These are phyloP conservation scores for Diaporthe amygdali DNA, from an alignment of 2,329 filamentous ascomycete genomes.

Conservation along the genomic window DNA sequence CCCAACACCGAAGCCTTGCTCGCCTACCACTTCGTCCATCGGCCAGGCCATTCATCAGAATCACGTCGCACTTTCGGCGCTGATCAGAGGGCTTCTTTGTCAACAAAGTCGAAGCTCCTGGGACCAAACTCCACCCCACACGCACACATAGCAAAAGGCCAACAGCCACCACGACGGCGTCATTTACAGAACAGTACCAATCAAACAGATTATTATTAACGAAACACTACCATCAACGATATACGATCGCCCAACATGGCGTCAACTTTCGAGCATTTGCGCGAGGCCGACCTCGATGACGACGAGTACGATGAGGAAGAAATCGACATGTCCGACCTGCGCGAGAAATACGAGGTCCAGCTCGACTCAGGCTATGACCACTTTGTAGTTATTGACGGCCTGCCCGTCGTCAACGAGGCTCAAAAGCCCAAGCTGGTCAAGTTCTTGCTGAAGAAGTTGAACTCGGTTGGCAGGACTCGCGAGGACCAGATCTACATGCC, in stretches of 20 bases:
- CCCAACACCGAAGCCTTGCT: not conserved
- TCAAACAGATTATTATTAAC: not conserved
- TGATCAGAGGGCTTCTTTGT: constrained; percentile 17
- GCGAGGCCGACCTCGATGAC: constrained; percentile 85
- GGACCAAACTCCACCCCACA: constrained; percentile 10
- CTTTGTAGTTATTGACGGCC: constrained; percentile 94
- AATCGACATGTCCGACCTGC: constrained; percentile 92
- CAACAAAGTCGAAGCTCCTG: not conserved
- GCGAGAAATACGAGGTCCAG: constrained; percentile 93
- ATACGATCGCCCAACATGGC: constrained; percentile 72
- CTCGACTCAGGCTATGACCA: constrained; percentile 95
- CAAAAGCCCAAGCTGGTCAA: constrained; percentile 95
- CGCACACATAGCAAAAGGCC: not conserved
- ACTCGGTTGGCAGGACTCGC: constrained; percentile 79
- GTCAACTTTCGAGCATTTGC: constrained; percentile 84
- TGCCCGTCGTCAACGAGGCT: constrained; percentile 87
- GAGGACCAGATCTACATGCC: constrained; percentile 96
- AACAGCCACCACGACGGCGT: constrained; percentile 8
- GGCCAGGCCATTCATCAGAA: not conserved
- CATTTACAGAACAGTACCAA: constrained; percentile 12
- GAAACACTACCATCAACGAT: constrained; percentile 17
- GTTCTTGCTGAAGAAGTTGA: constrained; percentile 93
- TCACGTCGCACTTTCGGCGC: not conserved
- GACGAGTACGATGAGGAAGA: constrained; percentile 91
- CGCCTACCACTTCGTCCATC: not conserved